Conservation (phyloP, 441 rosid species). For the Isatis lusitanica region DNA sequence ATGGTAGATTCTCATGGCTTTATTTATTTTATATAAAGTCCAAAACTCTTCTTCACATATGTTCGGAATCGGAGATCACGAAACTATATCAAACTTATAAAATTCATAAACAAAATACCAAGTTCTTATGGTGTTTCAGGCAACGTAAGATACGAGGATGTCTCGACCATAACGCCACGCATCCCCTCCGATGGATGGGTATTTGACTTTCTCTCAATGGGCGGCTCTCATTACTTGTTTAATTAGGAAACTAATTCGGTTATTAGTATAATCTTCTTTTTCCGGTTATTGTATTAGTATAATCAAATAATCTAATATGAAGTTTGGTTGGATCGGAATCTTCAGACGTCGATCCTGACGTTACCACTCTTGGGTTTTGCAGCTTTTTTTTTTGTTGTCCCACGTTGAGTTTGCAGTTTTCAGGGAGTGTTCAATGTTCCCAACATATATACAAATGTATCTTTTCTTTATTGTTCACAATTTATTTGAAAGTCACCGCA, state of each 20-base stretch:
- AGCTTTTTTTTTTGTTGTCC: neutral
- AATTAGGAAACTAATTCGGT: neutral
- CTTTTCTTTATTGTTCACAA: neutral
- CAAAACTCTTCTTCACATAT: neutral
- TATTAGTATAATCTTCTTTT: neutral
- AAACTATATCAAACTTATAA: neutral
- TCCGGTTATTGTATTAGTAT: neutral
- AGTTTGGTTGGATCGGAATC: neutral
- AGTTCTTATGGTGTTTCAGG: neutral
- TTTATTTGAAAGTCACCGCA: neutral
- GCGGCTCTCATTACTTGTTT: conserved; percentile 25
- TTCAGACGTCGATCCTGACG: conserved; percentile 24
- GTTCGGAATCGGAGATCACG: neutral
- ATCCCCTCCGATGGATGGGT: neutral
- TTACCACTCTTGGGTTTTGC: neutral
- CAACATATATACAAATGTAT: conserved; percentile 1
- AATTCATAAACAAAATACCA: neutral
- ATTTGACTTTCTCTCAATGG: conserved; percentile 30
- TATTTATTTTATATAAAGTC: neutral
- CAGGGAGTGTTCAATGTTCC: conserved; percentile 16
- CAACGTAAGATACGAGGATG: conserved; percentile 23
- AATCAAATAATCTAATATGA: neutral
- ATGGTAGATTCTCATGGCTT: neutral
- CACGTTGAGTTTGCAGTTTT: conserved; percentile 9
- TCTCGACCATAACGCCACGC: conserved; percentile 27